A percentile compares a stretch with the other conserved stretches of the same genome.
phyloP scores from a whole-genome alignment of 1,284 basidiomycete species.

The Amylostereum areolatum region DNA sequence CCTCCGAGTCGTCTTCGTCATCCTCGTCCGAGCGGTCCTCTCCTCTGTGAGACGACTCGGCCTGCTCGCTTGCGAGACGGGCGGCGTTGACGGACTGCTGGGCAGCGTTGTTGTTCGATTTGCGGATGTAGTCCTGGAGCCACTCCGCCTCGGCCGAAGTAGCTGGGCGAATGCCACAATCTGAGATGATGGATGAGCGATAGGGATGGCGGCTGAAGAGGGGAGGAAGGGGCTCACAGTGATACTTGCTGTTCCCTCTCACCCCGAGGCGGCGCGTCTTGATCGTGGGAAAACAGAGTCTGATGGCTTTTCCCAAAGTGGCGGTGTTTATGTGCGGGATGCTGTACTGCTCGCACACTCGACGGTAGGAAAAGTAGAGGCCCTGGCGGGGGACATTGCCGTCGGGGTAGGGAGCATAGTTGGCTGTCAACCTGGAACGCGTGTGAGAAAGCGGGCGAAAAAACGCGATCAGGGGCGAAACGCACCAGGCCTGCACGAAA shows the following conservation, averaged over 20 bases:
- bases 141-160: slow-evolving; percentile 85
- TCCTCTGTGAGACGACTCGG: slow-evolving; percentile 44
- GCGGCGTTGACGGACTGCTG: slow-evolving; percentile 67
- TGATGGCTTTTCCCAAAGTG: slow-evolving; percentile 89
- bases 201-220: slow-evolving; percentile 7
- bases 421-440: slow-evolving; percentile 66
- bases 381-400: slow-evolving; percentile 85
- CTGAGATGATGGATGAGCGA: slow-evolving; percentile 30
- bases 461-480: slow-evolving; percentile 12
- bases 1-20: slow-evolving; percentile 79
- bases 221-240: slow-evolving; percentile 52
- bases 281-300: slow-evolving; percentile 88
- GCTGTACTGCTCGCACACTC: slow-evolving; percentile 84
- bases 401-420: slow-evolving; percentile 86
- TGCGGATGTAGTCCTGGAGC: slow-evolving; percentile 84
- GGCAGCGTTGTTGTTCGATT: slow-evolving; percentile 77
- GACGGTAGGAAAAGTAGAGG: slow-evolving; percentile 87
- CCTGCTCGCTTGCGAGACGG: slow-evolving; percentile 58
- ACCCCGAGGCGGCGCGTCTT: slow-evolving; percentile 89
- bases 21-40: slow-evolving; percentile 76
- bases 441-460: slow-evolving; percentile 5
- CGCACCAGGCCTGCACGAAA: slow-evolving; percentile 83
- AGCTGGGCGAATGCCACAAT: slow-evolving; percentile 85
- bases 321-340: slow-evolving; percentile 93
- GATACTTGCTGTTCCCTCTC: slow-evolving; percentile 89